Evolutionary conservation across 2,329 filamentous ascomycete species (phyloP), one percentile per base, ranked within the genome.

Genomic region (Rhytidhysteron rufulum): DNA sequence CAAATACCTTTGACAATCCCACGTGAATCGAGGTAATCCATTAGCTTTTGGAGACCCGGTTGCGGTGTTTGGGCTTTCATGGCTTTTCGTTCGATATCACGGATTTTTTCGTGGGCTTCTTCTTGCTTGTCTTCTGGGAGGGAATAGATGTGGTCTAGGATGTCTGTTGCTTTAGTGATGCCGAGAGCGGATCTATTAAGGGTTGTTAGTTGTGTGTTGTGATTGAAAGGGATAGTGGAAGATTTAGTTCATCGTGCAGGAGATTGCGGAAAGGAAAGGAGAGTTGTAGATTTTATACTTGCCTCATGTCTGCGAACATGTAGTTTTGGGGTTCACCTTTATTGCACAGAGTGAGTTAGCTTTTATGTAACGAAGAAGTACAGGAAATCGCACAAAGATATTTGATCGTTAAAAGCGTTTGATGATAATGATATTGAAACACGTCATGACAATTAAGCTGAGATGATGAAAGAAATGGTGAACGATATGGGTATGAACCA

Each of bases 241-340:
- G 30, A 15, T 31, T 35, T 25, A 18, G 18, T 33, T 20, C 18
- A 27, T 10, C 20, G 10, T 38, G 13, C 21, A 25, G 25, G 29
- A 31, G 21, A 31, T 17, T 29, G 17, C 30, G 18, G 36, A 30
- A 37, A 7, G 24, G 16, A 22, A 27, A 16, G 36, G 2, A 2
- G 19, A 18, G 31, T 16, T 31, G 34, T 19, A 18, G 21, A 25
- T 19, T 18, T 20, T 16, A 17, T 18, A 17, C 57, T 42, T 67
- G 76, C 65, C 80, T 84, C 91, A 98, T 97, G 59, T 94, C 78
- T 16, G 69, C 65, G 68, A 97, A 97, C 91, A 97, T 98, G 76
- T 95, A 88, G 53, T 86, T 93, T 67, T 97, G 91, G 0, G 91
- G 91, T 42, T 90, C 72, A 62, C 89, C 95, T 72, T 54, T 24